phyloP scores from a whole-genome alignment of 371 early-diverging fungal species.

The Mortierella sp. region DNA sequence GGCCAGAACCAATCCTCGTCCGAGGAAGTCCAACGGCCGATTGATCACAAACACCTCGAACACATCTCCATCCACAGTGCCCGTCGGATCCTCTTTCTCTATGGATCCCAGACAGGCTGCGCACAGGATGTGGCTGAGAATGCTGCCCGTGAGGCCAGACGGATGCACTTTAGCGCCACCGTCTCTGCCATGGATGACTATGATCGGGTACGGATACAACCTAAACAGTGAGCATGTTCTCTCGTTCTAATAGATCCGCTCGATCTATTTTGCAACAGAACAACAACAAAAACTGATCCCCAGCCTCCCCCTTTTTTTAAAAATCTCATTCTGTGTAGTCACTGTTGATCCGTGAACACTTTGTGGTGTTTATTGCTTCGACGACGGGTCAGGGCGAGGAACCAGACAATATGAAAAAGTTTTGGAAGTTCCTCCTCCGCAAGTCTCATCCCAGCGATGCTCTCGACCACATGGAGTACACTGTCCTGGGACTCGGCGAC shows the following conservation, averaged over 20 bases:
- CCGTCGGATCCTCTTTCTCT: conserved; percentile 77
- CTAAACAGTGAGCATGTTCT: too few relatives aligned
- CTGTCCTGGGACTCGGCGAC: conserved; percentile 96
- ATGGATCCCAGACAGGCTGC: conserved; percentile 89
- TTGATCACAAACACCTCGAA: conserved; percentile 39
- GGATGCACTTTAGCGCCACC: conserved; percentile 76
- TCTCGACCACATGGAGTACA: conserved; percentile 75
- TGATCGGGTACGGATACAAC: conserved; percentile 70
- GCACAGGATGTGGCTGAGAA: conserved; percentile 87
- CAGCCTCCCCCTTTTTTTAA: neutral
- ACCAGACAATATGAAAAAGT: conserved; percentile 93
- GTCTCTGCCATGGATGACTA: conserved; percentile 86
- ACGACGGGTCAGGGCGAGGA: conserved; percentile 97
- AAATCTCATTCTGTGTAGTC: conserved; percentile 56
- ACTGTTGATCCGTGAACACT: conserved; percentile 68
- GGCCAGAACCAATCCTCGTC: neutral
- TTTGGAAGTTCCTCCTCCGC: conserved; percentile 92
- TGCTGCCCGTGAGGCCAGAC: conserved; percentile 79
- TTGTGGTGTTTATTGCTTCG: conserved; percentile 91
- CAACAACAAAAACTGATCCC: neutral
- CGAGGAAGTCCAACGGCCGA: conserved; percentile 10
- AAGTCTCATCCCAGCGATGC: conserved; percentile 80
- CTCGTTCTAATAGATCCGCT: neutral
- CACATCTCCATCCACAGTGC: conserved; percentile 49
- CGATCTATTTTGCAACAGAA: neutral